Evolutionary conservation across 164 flowering plant genomes (phyloP).

Genomic region (Stephania japonica): DNA sequence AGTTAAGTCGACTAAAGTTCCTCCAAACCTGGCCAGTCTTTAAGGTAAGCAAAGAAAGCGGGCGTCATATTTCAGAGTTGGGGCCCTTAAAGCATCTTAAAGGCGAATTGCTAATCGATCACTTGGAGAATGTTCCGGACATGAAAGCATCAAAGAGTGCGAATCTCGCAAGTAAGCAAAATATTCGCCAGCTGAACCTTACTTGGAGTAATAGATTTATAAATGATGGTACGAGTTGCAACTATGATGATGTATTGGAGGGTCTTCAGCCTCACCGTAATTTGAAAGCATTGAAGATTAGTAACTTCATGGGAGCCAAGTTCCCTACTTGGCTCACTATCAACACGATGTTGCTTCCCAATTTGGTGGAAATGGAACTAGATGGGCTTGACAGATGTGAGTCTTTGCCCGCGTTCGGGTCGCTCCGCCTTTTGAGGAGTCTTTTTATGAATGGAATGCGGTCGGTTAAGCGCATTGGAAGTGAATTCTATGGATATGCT

Average conservation of each 20-base stretch:
- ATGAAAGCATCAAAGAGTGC: neutral
- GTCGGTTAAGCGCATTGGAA: conserved; percentile 1
- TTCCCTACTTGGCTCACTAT: conserved; percentile 6
- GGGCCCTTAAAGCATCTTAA: neutral
- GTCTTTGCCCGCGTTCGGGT: conserved; percentile 1
- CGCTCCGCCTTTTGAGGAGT: neutral
- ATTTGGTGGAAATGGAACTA: conserved; percentile 2
- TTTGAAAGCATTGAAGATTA: neutral
- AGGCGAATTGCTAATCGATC: neutral
- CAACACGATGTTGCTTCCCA: neutral
- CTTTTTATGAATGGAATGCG: neutral
- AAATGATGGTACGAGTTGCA: neutral
- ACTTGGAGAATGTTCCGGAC: neutral
- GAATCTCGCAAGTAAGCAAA: neutral
- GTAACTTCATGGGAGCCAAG: neutral
- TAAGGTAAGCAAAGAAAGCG: neutral
- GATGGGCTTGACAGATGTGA: neutral
- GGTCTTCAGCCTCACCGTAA: conserved; percentile 8
- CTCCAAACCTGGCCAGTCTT: neutral
- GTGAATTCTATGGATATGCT: neutral
- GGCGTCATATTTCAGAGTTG: neutral
- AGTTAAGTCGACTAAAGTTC: neutral
- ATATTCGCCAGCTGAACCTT: neutral
- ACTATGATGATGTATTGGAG: conserved; percentile 2
- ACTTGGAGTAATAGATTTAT: neutral